Evolutionary conservation across 1,139 yeast genomes (phyloP), one percentile per base, ranked within the genome.

Genomic region (Sugiyamaella paludigena): DNA sequence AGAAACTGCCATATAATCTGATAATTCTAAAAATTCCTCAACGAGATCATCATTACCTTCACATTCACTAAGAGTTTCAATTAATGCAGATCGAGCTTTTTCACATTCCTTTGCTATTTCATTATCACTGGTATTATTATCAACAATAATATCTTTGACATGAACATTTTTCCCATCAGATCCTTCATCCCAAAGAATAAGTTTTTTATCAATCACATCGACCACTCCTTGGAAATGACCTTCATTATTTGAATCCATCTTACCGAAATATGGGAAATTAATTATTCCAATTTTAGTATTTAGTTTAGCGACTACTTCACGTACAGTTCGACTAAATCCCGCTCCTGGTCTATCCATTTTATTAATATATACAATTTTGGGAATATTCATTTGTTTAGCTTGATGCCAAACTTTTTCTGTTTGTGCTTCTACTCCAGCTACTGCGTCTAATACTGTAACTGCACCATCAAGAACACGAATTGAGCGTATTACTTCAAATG

Each of bases 271-370:
- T 0, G 99, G 99, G n/a, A 87, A 69, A 53, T 85, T 91, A 28
- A 89, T 74, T 41, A 89, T 67, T 0, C 84, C 86, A 2, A 84
- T 89, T 38, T 84, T 74, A 0, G 95, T 87, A 16, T 81, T 81
- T 51, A 94, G 71, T 62, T 87, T 87, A 24, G 81, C 72, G n/a
- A 87, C 84, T 26, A 92, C 78, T 59, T 92, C 98, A 57, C 81
- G 80, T 4, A 89, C 95, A 0, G 97, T 87, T 52, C 96, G 74
- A 52, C 96, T 84, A 64, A 82, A 92, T 0, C 97, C 97, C 0
- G 98, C 96, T 11, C 98, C 98, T 13, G 83, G 85, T 51, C 98
- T 77, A 69, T 92, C 99, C 98, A 92, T 91, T 66, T 92, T 92
- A 67, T 92, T 92, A 35, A 92, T 79, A 63, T 82, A 94, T 7